These are phyloP conservation scores for Phytophthora citrophthora DNA, from an alignment of 352 stramenopile genomes.

Conservation along the genomic window DNA sequence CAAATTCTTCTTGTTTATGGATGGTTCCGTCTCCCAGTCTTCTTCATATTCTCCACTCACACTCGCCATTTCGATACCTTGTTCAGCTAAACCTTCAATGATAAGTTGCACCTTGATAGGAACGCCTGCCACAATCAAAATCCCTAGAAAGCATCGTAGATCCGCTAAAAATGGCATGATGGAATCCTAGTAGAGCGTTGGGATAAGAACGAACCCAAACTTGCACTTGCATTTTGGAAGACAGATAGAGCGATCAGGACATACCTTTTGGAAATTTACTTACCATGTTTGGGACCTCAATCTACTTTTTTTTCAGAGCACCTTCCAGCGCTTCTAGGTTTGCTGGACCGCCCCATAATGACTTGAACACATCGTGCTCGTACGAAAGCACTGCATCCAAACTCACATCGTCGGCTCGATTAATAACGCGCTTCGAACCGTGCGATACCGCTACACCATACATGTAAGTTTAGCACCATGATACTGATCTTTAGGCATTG, in stretches of 20 bases:
- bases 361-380: conserved; percentile 72
- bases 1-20: conserved; percentile 9
- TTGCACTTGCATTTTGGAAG: neutral
- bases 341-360: conserved; percentile 75
- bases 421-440: conserved; percentile 75
- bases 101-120: neutral
- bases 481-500: neutral
- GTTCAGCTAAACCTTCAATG: conserved; percentile 8
- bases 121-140: conserved; percentile 3
- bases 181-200: conserved; percentile 2
- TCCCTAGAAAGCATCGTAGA: conserved; percentile 1
- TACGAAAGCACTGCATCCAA: conserved; percentile 64
- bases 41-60: conserved; percentile 26
- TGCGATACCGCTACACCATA: conserved; percentile 67
- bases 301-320: conserved; percentile 47
- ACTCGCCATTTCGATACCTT: conserved; percentile 9
- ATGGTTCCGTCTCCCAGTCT: conserved; percentile 24
- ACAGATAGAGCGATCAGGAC: neutral
- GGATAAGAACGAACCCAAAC: conserved; percentile 12
- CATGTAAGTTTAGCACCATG: neutral
- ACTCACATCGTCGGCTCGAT: conserved; percentile 70
- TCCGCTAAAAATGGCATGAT: conserved; percentile 22
- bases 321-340: conserved; percentile 73
- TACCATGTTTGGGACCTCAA: too few species aligned
- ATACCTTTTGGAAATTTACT: too few species aligned